Conservation (phyloP, 2,329 filamentous ascomycete genomes). For the Chrysoporthe austroafricana region DNA sequence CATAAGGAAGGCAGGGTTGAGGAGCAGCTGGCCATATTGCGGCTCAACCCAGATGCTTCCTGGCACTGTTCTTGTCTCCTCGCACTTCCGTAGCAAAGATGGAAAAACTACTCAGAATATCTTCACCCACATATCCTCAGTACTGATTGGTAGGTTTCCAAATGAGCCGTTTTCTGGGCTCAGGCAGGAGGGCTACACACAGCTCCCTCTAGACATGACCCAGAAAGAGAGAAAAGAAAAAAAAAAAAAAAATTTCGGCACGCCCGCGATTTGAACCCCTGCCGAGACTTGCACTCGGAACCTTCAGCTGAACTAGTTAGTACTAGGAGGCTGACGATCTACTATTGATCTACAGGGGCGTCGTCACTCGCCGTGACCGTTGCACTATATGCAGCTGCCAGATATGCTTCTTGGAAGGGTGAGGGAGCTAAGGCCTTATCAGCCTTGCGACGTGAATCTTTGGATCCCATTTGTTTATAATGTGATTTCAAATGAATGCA, state of each 20-base stretch:
- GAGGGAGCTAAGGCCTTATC: not conserved
- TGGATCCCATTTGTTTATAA: not conserved
- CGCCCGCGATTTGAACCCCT: constrained; percentile 12
- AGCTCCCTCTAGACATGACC: not conserved
- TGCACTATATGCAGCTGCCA: constrained; percentile 5
- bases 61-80: no score
- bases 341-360: constrained; percentile 29
- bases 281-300: constrained; percentile 30
- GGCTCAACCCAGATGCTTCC: not conserved
- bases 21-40: constrained; percentile 6
- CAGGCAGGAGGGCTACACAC: no score
- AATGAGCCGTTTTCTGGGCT: no score
- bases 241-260: not conserved
- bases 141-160: no score
- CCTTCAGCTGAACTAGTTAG: constrained; percentile 21
- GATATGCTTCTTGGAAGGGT: not conserved
- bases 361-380: not conserved
- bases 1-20: not conserved
- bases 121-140: no score
- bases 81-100: no score
- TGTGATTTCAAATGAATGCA: not conserved
- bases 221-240: constrained; percentile 10
- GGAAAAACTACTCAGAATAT: no score
- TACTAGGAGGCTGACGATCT: constrained; percentile 28
- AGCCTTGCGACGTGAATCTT: not conserved